Evolutionary conservation across 257 asterid genomes (phyloP), one percentile per base, ranked within the genome.

Genomic region (Fraxinus pennsylvanica): DNA sequence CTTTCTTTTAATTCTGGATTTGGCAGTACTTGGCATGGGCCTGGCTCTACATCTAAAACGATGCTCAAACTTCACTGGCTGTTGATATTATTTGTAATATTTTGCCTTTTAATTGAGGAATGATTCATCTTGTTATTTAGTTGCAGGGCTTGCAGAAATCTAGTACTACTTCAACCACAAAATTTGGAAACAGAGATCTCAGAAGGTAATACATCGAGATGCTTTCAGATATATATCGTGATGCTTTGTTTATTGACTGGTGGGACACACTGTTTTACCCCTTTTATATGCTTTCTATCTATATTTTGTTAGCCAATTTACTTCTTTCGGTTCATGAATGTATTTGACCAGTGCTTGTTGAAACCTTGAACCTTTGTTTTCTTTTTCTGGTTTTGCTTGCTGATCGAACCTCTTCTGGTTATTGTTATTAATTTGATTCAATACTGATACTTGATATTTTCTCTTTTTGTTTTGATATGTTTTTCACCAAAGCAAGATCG

Each of bases 171-270:
- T 39, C 84, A 79, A 80, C 79, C 29, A 22, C 81, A 50, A 91
- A 88, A 69, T 69, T 82, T 77, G 89, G 88, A 87, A 85, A 83
- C 72, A 77, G 82, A 84, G 98, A 87, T 63, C 79, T 87, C 73
- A 84, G 80, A 85, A 90, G 98, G 99, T 93, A 86, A 73, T 65
- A 14, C 71, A 66, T 78, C 70, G 67, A 75, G 73, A 47, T 79
- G 78, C 75, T 76, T 52, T 17, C 68, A 54, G 2, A 32, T 36
- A 76, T 17, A 33, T 50, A 50, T 65, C 15, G 3, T 65, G 7
- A n/a, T 74, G 30, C 30, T 13, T 35, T 29, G 1, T 33, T 35
- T 14, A 70, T 67, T 75, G 27, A 32, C 50, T 39, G 38, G 66
- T 35, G 57, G 59, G 78, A 50, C 14, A 47, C 25, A 39, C 33